These are phyloP conservation scores for Solanum hybrid DNA, from an alignment of 305 asterid genomes.

Conservation along the genomic window DNA sequence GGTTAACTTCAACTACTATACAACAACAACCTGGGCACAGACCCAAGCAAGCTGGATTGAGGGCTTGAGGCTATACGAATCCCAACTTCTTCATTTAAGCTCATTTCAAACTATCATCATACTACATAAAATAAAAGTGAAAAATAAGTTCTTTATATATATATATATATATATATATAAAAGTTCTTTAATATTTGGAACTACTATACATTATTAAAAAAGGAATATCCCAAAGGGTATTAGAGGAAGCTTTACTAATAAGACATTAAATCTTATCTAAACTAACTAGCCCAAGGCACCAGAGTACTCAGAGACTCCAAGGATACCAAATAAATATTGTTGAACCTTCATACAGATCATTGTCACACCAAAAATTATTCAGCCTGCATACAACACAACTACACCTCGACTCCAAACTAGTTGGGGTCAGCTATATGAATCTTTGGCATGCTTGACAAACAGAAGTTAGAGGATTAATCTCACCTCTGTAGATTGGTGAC, in stretches of 20 bases:
- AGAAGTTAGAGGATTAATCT: constrained; percentile 2
- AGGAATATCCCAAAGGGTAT: not conserved
- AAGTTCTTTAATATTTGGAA: not conserved
- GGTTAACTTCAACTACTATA: not conserved
- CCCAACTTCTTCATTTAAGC: not conserved
- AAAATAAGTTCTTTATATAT: not conserved
- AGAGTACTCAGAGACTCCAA: not conserved
- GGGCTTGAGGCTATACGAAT: not conserved
- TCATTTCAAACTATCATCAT: not conserved
- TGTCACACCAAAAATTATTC: not conserved
- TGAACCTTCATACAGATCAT: not conserved
- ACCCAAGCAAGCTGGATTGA: not conserved
- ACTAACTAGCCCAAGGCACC: not conserved
- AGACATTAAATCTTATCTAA: not conserved
- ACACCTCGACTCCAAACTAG: not conserved
- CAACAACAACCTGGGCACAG: not conserved
- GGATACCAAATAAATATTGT: not conserved
- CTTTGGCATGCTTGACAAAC: not conserved
- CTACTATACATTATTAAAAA: not conserved
- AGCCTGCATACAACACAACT: not conserved
- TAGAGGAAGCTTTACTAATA: not conserved
- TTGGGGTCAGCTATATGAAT: not conserved
- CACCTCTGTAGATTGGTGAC: constrained; percentile 79
- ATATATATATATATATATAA: not conserved
- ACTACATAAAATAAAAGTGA: not conserved